These are phyloP conservation scores for Chrysosporium keratinophilum DNA, from an alignment of 2,329 filamentous ascomycete species.

Conservation along the genomic window DNA sequence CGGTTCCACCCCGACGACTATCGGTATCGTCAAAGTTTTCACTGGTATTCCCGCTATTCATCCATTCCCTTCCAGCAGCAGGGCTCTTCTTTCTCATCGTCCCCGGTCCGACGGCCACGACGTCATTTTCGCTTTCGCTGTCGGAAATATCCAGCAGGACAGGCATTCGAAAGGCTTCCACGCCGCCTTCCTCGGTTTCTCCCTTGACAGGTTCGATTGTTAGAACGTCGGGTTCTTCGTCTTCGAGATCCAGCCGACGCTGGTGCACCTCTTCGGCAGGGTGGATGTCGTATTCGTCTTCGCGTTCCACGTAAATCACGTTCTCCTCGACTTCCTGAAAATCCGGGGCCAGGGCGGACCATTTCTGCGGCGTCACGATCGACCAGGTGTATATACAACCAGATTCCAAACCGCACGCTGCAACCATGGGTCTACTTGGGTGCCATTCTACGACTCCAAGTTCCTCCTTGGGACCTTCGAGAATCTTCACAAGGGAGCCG, in stretches of 20 bases:
- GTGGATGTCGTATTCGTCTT: constrained; percentile 98
- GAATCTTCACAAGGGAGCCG: constrained; percentile 88
- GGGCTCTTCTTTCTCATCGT: constrained; percentile 82
- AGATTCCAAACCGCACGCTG: constrained; percentile 83
- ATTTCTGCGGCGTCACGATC: constrained; percentile 86
- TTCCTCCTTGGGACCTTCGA: constrained; percentile 94
- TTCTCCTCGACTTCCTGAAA: constrained; percentile 98
- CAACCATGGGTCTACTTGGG: constrained; percentile 73
- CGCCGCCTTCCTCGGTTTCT: constrained; percentile 46
- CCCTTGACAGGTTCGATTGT: constrained; percentile 59
- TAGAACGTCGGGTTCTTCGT: constrained; percentile 85
- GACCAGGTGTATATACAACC: constrained; percentile 95
- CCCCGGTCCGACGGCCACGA: constrained; percentile 56
- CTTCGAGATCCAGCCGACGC: constrained; percentile 77
- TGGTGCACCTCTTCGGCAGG: constrained; percentile 90
- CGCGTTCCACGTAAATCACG: constrained; percentile 85
- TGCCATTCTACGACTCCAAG: constrained; percentile 97
- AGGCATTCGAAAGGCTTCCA: constrained; percentile 71
- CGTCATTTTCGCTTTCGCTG: constrained; percentile 90
- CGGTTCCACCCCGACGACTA: constrained; percentile 14
- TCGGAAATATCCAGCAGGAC: constrained; percentile 87
- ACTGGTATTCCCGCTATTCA: constrained; percentile 36
- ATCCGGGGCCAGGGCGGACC: constrained; percentile 92
- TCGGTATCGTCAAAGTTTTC: constrained; percentile 21
- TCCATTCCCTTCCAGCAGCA: constrained; percentile 56